phyloP scores from a whole-genome alignment of 2,329 filamentous ascomycete species.

The Alternaria infectoria region DNA sequence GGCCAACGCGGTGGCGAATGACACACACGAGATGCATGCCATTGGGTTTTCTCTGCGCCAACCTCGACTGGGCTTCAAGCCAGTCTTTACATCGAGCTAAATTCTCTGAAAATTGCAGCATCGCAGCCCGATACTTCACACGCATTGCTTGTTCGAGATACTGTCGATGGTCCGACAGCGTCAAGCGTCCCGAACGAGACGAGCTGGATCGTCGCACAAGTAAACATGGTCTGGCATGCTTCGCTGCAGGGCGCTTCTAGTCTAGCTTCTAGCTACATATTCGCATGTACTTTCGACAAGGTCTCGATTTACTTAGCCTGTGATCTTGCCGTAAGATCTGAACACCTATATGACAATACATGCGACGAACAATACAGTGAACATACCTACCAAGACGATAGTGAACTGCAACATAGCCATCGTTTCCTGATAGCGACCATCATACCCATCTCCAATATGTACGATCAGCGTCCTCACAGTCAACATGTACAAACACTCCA shows the following conservation, averaged over 20 bases:
- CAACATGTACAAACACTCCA: background rate
- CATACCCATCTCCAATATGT: too few species aligned
- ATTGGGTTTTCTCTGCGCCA: background rate
- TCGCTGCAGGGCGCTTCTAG: background rate
- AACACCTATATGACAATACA: too few species aligned
- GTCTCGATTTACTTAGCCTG: background rate
- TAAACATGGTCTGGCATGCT: background rate
- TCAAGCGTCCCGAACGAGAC: background rate
- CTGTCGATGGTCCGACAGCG: background rate
- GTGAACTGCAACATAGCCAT: too few species aligned
- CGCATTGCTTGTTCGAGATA: background rate
- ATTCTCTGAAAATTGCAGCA: background rate
- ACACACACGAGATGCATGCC: background rate
- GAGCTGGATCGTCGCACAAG: background rate
- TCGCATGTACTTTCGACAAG: background rate
- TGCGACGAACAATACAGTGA: too few species aligned
- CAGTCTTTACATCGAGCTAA: conserved; percentile 8
- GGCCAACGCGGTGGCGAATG: conserved; percentile 13
- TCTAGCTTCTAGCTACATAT: background rate
- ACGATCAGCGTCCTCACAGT: background rate
- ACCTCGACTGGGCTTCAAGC: background rate
- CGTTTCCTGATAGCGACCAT: too few species aligned
- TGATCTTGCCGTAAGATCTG: too few species aligned
- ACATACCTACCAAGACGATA: too few species aligned
- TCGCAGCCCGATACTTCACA: background rate